Base-by-base conservation (phyloP, 2,329 filamentous ascomycete species). In the Diaporthe citrichinensis region DNA sequence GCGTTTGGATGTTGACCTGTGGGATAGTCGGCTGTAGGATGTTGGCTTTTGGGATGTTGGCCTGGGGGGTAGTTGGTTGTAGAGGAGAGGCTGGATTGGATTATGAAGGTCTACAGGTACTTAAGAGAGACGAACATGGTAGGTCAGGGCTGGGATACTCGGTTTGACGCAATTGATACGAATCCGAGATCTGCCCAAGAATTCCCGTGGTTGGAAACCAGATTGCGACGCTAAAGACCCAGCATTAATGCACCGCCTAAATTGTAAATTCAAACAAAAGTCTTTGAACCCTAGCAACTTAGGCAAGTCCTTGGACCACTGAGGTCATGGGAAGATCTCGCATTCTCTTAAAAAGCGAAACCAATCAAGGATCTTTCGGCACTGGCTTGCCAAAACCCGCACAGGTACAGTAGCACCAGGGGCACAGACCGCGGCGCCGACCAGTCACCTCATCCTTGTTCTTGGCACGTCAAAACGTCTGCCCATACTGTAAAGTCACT, bases 221-320 rank as follows among this genome's bases (percentile, higher is more conserved):
- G 53, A 59, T 39, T 4, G 23, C 15, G 14, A 59, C 31, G 28
- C 2, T 25, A 3, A 39, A 36, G 31, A 59, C 31, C 12, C 57
- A 39, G 57, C 57, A 59, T 39, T 59, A 59, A n/a, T 59, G 57
- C 57, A 36, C 34, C 57, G 57, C 34, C 20, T 34, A 57, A n/a
- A 58, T 58, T 15, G 3, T 44, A 44, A 46, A 23, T 46, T 39
- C 10, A 59, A 15, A 7, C 20, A 8, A 8, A 25, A 20, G 12
- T 59, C 14, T 58, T 39, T 59, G 10, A 39, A n/a, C 57, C 31
- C 1, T 39, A 15, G 34, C 20, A 14, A 2, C 12, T 39, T 7
- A 59, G 31, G 23, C 34, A 59, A 25, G 57, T 39, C 57, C 3
- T 59, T 25, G 31, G 57, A 39, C 57, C 57, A 39, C 10, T 39